Evolutionary conservation across 1,284 basidiomycete species (phyloP).

Genomic region (Lentinula novae-zelandiae): DNA sequence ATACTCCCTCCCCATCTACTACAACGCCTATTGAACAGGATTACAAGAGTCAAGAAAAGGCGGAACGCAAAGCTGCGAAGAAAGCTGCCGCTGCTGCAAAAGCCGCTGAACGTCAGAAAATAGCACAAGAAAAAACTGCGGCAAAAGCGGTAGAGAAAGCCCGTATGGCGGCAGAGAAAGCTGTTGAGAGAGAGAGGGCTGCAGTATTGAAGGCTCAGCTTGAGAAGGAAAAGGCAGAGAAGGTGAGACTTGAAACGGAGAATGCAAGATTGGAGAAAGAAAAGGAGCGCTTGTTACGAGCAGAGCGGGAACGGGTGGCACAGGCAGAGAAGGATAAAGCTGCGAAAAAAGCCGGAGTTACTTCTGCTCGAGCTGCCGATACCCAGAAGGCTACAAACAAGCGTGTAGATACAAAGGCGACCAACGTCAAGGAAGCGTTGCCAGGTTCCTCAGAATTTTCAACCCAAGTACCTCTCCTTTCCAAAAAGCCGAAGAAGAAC

Average conservation of each 20-base stretch:
- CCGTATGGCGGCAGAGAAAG: conserved; percentile 39
- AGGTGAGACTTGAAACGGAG: conserved; percentile 36
- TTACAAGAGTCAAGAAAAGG: conserved; percentile 46
- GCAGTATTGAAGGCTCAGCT: conserved; percentile 35
- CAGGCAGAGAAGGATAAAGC: conserved; percentile 24
- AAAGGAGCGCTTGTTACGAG: conserved; percentile 29
- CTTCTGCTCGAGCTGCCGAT: conserved; percentile 22
- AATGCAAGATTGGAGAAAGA: conserved; percentile 38
- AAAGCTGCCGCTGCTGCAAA: conserved; percentile 58
- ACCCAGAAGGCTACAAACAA: conserved; percentile 15
- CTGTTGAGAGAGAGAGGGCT: conserved; percentile 40
- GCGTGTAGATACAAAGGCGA: conserved; percentile 18
- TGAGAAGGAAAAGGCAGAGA: conserved; percentile 38
- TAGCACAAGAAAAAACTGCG: conserved; percentile 50
- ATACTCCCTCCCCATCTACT: conserved; percentile 26
- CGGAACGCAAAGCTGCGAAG: conserved; percentile 57
- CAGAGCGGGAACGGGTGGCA: conserved; percentile 24
- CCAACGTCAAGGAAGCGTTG: conserved; percentile 18
- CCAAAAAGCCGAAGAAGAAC: conserved; percentile 77
- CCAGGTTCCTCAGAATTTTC: conserved; percentile 27
- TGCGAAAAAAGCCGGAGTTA: conserved; percentile 27
- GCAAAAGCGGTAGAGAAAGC: conserved; percentile 48
- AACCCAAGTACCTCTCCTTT: conserved; percentile 65
- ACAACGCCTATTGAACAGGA: conserved; percentile 23
- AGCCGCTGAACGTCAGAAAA: conserved; percentile 51